Base-by-base conservation (phyloP, 306 rosid genomes). In the Glycine latifolia region DNA sequence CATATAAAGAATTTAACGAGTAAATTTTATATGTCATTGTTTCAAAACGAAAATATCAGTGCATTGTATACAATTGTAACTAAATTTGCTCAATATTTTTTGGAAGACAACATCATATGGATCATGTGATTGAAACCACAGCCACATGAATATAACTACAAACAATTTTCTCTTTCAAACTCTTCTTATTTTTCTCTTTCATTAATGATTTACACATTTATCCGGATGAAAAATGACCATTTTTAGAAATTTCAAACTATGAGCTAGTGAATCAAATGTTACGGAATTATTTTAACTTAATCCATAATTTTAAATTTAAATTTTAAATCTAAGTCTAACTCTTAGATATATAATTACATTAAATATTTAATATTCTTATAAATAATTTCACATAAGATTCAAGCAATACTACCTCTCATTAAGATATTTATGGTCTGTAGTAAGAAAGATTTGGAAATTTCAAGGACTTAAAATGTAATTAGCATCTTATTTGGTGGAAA, bases 101-200 rank as follows among this genome's bases (percentile, higher is more conserved):
- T 59, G 12, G 39, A 59, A 20, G 39, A 59, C 20, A 59, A 59
- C 20, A 20, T 20, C 4, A 59, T 59, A 59, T 20, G 66, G 39
- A 26, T 26, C 66, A 59, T 59, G 66, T 59, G n/a, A 59, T 26
- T 59, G 66, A n/a, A 59, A 59, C n/a, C 39, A 59, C 39, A 59
- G 39, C 66, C 66, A 59, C 39, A 59, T 10, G 39, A 62, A 33
- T 11, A 31, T 41, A 60, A 62, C 68, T 33, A 33, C 39, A 31
- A 11, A 17, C 10, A 9, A 9, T 6, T 3, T 59, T 59, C 37
- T 59, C 65, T 17, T 59, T 59, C 65, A 59, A 59, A 17, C 65
- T 61, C 41, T 62, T 62, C 1, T 33, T 33, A 5, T 12, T 62
- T 62, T 35, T 13, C 10, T 33, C 5, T 12, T 63, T 63, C 2